phyloP scores from a whole-genome alignment of 2,329 filamentous ascomycete genomes.

The Akanthomyces lecanii region DNA sequence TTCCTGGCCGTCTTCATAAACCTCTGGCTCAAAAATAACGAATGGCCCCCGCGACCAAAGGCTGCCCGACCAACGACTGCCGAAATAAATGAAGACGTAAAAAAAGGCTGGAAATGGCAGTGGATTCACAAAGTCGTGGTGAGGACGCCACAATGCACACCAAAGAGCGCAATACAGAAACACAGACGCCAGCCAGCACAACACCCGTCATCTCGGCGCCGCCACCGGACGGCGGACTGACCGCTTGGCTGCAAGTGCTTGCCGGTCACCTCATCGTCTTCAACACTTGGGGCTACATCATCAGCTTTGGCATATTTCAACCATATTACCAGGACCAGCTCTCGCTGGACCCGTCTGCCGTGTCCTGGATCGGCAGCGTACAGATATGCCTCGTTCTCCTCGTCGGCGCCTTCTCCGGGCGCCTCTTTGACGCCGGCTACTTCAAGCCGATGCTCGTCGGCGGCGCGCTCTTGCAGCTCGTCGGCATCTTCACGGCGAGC shows the following conservation, averaged over 20 bases:
- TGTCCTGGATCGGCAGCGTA: conserved; percentile 48
- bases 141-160: background rate
- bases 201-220: conserved; percentile 3
- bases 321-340: conserved; percentile 36
- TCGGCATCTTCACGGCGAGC: conserved; percentile 44
- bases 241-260: conserved; percentile 37
- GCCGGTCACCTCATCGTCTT: conserved; percentile 35
- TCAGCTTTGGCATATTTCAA: conserved; percentile 37
- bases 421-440: conserved; percentile 40
- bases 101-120: background rate
- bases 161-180: background rate
- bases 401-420: conserved; percentile 38
- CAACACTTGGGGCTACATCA: conserved; percentile 37
- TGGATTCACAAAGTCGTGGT: too few relatives aligned
- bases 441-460: conserved; percentile 30
- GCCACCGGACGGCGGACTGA: conserved; percentile 34
- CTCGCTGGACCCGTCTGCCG: conserved; percentile 30
- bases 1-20: background rate
- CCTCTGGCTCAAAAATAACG: too few relatives aligned
- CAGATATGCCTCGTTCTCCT: conserved; percentile 41
- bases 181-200: background rate
- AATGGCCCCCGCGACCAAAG: background rate
- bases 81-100: background rate
- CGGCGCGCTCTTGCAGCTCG: conserved; percentile 39
- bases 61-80: background rate